These are phyloP conservation scores for Fusarium solani-melongenae DNA, from an alignment of 2,329 filamentous ascomycete genomes.

Conservation along the genomic window DNA sequence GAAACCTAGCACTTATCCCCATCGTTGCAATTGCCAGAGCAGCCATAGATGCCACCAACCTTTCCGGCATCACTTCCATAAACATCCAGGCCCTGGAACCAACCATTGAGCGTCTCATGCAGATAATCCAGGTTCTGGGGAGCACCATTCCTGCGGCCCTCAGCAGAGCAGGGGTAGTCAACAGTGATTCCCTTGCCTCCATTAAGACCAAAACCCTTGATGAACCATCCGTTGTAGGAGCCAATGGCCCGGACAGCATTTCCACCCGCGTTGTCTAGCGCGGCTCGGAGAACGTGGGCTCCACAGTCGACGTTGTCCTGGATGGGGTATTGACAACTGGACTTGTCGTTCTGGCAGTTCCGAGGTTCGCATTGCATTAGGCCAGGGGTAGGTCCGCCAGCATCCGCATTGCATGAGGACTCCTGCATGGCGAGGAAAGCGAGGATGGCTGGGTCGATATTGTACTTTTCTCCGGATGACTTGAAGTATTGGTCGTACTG, in stretches of 20 bases:
- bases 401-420: neutral
- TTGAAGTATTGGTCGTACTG: neutral
- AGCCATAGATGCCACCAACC: neutral
- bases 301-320: neutral
- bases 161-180: neutral
- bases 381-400: neutral
- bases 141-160: neutral
- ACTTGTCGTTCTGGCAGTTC: neutral
- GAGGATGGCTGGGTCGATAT: neutral
- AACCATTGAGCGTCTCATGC: neutral
- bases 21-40: neutral
- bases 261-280: neutral
- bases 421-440: neutral
- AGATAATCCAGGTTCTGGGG: neutral
- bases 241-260: neutral
- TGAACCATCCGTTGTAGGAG: neutral
- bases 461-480: neutral
- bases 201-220: neutral
- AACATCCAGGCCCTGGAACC: neutral
- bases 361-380: neutral
- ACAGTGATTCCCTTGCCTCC: neutral
- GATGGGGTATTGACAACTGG: neutral
- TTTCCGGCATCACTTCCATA: neutral
- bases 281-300: neutral
- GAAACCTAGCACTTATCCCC: neutral